Conservation (phyloP, 2,329 filamentous ascomycete species). For the Aureobasidium sp. region DNA sequence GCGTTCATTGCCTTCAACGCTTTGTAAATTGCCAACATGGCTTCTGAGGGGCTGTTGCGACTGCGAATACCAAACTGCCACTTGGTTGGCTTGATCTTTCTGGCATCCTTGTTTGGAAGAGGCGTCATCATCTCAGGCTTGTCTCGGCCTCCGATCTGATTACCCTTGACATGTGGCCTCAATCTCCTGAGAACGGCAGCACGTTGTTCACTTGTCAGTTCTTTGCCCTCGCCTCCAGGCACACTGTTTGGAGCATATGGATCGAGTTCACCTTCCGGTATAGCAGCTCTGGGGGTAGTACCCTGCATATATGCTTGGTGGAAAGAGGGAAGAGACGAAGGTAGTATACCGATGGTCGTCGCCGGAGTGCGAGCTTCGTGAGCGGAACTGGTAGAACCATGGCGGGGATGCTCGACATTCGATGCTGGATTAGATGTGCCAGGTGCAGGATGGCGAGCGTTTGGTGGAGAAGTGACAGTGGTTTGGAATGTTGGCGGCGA, state of each 20-base stretch:
- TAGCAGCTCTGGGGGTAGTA: conserved; percentile 29
- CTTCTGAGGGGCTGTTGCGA: conserved; percentile 87
- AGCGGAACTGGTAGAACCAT: conserved; percentile 36
- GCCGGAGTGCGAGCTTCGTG: conserved; percentile 34
- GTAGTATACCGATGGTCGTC: conserved; percentile 85
- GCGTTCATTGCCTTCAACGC: conserved; percentile 81
- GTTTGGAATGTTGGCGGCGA: conserved; percentile 45
- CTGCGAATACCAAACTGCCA: conserved; percentile 99
- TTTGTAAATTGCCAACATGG: conserved; percentile 90
- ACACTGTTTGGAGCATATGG: conserved; percentile 34
- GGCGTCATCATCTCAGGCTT: conserved; percentile 48
- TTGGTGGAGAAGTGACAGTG: conserved; percentile 26
- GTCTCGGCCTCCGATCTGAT: conserved; percentile 15
- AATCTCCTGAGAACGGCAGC: conserved; percentile 72
- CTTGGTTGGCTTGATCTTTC: conserved; percentile 67
- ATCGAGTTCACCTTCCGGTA: conserved; percentile 40
- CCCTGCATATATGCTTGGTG: conserved; percentile 86
- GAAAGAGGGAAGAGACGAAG: conserved; percentile 82
- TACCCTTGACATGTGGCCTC: conserved; percentile 71
- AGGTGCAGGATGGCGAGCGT: conserved; percentile 16
- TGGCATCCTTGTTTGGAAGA: conserved; percentile 33
- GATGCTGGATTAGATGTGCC: conserved; percentile 13
- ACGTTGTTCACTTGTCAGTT: conserved; percentile 54
- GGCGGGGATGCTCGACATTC: conserved; percentile 32
- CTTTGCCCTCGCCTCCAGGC: conserved; percentile 19